A percentile compares a stretch with the other conserved stretches of the same genome.
Conservation (phyloP, 1,284 basidiomycete species). For the Trichosporon sp. region DNA sequence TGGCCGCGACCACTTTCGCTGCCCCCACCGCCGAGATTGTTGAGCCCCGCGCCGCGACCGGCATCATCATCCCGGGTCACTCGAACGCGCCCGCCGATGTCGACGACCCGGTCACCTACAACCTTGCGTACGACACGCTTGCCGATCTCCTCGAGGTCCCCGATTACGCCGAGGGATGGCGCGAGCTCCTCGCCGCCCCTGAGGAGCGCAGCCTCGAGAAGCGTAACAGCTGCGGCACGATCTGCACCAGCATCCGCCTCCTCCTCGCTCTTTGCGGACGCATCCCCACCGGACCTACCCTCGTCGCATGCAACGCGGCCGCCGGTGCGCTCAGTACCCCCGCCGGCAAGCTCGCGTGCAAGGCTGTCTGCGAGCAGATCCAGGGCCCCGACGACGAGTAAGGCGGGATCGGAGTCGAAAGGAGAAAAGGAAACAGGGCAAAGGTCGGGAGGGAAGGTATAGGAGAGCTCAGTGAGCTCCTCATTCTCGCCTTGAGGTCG, state of each 20-base stretch:
- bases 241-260: background rate
- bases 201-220: background rate
- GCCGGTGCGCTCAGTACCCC: background rate
- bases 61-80: background rate
- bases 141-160: background rate
- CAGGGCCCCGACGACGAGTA: background rate
- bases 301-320: background rate
- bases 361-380: background rate
- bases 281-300: background rate
- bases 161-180: background rate
- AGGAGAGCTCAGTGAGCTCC: too few relatives aligned
- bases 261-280: background rate
- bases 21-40: background rate
- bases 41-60: background rate
- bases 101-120: background rate
- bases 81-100: background rate
- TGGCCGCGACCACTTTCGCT: background rate
- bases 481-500: too few relatives aligned
- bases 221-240: background rate
- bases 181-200: background rate
- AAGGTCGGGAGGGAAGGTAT: too few relatives aligned
- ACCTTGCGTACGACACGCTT: background rate
- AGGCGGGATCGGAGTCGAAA: too few relatives aligned
- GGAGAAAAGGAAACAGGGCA: background rate
- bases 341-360: background rate